Conservation (phyloP, 2,329 filamentous ascomycete species). For the Onygenales sp. region DNA sequence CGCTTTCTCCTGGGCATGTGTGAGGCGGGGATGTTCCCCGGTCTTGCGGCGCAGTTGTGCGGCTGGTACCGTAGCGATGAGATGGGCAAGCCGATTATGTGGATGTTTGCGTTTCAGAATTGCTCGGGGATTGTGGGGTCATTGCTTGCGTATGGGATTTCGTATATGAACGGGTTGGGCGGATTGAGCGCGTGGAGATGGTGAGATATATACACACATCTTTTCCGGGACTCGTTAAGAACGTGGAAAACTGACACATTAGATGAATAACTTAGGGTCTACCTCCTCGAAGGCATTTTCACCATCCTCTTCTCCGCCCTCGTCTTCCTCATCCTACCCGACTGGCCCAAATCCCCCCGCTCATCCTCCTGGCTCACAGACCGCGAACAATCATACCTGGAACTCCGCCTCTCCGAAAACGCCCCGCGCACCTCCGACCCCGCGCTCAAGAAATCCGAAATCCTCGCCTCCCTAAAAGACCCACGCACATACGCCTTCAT, state of each 20-base stretch:
- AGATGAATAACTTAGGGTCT: slow-evolving; percentile 19
- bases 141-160: slow-evolving; percentile 18
- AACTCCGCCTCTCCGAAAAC: slow-evolving; percentile 29
- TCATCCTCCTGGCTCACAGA: slow-evolving; percentile 28
- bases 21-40: slow-evolving; percentile 34
- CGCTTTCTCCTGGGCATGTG: slow-evolving; percentile 31
- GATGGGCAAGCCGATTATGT: slow-evolving; percentile 32
- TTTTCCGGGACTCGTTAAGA: too few species aligned
- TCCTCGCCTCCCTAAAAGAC: slow-evolving; percentile 26
- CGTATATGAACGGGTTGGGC: slow-evolving; percentile 14
- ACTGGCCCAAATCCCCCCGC: slow-evolving; percentile 35
- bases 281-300: slow-evolving; percentile 35
- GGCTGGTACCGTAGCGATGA: slow-evolving; percentile 38
- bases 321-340: slow-evolving; percentile 33
- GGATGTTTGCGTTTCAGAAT: slow-evolving; percentile 34
- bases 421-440: slow-evolving; percentile 30
- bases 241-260: neutral
- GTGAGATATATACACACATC: neutral
- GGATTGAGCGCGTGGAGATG: slow-evolving; percentile 17
- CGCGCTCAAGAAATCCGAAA: slow-evolving; percentile 26
- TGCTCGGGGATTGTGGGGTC: slow-evolving; percentile 27
- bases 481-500: slow-evolving; percentile 29
- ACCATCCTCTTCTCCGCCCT: slow-evolving; percentile 32
- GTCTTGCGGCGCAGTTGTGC: slow-evolving; percentile 28
- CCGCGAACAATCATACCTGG: slow-evolving; percentile 33